Conservation (phyloP, 2,329 filamentous ascomycete genomes). For the Penicillium rolfsii region DNA sequence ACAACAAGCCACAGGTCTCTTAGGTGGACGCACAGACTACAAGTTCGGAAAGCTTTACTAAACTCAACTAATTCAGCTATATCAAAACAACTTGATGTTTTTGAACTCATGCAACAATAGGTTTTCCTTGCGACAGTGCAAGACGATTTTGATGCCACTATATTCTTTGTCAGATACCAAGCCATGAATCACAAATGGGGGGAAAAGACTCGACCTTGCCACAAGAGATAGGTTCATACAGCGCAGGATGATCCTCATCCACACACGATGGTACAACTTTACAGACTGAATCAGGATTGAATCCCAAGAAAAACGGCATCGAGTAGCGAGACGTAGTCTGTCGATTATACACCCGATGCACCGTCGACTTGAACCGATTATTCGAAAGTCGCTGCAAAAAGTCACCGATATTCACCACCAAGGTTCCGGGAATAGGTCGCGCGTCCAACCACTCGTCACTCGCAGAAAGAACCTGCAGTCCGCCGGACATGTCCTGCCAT, state of each 20-base stretch:
- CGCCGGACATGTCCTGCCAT: conserved; percentile 49
- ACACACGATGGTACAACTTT: conserved; percentile 53
- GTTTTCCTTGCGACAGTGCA: conserved; percentile 16
- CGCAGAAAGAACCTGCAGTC: conserved; percentile 50
- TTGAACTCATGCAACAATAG: neutral
- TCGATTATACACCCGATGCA: conserved; percentile 52
- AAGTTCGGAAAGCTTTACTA: neutral
- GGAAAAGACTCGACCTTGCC: conserved; percentile 40
- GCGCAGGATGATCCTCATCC: conserved; percentile 51
- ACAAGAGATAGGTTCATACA: conserved; percentile 57
- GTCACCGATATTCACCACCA: conserved; percentile 59
- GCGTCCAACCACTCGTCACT: conserved; percentile 37
- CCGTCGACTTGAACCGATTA: conserved; percentile 55
- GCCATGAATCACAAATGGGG: neutral
- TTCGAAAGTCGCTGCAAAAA: conserved; percentile 57
- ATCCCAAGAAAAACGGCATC: conserved; percentile 62
- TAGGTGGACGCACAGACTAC: neutral
- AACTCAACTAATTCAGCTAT: neutral
- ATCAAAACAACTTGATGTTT: neutral
- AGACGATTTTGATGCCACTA: conserved; percentile 32
- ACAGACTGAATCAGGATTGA: conserved; percentile 54
- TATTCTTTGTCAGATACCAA: neutral
- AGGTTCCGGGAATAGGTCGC: conserved; percentile 47
- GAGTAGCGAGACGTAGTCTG: conserved; percentile 50
- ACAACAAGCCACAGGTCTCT: neutral